A percentile compares a stretch with the other conserved stretches of the same genome.
These are phyloP conservation scores for Cyberlindnera nakhonratchasimensis DNA, from an alignment of 805 yeast genomes.

Conservation along the genomic window DNA sequence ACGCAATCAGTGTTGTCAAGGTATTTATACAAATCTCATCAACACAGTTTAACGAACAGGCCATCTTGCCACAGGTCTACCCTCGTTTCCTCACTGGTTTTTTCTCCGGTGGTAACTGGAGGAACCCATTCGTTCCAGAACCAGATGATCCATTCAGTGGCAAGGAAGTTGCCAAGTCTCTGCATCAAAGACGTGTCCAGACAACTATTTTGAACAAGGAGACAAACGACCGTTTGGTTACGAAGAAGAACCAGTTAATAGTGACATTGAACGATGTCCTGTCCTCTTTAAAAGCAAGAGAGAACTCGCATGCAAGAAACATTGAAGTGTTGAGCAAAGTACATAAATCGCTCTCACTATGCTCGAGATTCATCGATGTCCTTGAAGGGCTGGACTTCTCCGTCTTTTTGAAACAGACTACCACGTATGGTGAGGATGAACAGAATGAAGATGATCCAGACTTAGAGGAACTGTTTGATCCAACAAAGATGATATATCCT, in stretches of 20 bases:
- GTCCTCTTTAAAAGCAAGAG: conserved; percentile 38
- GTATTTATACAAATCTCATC: conserved; percentile 29
- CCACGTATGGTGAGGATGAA: conserved; percentile 1
- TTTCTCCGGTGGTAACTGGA: conserved; percentile 79
- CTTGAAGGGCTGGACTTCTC: conserved; percentile 59
- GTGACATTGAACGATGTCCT: conserved; percentile 40
- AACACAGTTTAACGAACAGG: conserved; percentile 28
- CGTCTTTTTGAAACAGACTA: conserved; percentile 39
- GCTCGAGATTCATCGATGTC: conserved; percentile 47
- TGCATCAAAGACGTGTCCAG: conserved; percentile 29
- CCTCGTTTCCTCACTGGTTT: conserved; percentile 65
- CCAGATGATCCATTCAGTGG: conserved; percentile 28
- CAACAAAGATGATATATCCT: conserved; percentile 30
- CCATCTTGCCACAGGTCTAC: conserved; percentile 54
- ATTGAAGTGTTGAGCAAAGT: conserved; percentile 49
- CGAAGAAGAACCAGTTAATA: conserved; percentile 36
- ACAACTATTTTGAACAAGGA: conserved; percentile 50
- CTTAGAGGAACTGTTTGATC: conserved; percentile 23
- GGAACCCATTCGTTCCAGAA: conserved; percentile 58
- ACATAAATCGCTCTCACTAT: conserved; percentile 49
- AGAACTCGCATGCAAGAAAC: conserved; percentile 41
- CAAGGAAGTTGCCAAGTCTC: conserved; percentile 25
- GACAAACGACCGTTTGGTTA: conserved; percentile 38
- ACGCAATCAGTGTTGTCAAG: conserved; percentile 30
- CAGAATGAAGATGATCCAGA: conserved; percentile 6